Evolutionary conservation across 805 yeast genomes (phyloP), one percentile per base, ranked within the genome.

Genomic region (Pichia phayaonensis): DNA sequence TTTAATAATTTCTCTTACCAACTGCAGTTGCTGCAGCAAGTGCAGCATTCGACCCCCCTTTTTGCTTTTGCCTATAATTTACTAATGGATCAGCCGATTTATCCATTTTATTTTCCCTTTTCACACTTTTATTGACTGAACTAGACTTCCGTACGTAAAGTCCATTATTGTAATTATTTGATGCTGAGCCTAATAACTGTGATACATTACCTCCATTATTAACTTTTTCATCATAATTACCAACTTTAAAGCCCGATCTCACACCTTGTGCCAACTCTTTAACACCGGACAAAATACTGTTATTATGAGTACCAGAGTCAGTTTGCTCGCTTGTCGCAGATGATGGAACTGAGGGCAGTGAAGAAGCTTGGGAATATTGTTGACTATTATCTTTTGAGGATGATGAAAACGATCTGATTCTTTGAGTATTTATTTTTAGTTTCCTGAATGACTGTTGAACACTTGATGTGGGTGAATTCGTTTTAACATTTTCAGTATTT

Each of bases 21-120:
- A 45, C 51, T 18, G 47, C 54, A 3, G 42, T 40, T 4, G 54
- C 49, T 15, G 54, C 54, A 7, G 49, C 46, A 22, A 49, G 31
- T 21, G 54, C 49, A 12, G 45, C 46, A n/a, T 34, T 38, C 20
- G 49, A 36, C 5, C 43, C 39, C 11, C 21, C 40, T 10, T 26
- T 26, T 3, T n/a, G 8, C 20, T 26, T 26, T 3, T n/a, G 8
- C 20, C 10, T 45, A 8, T 34, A 26, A 18, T 4, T 23, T n/a
- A 27, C 13, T 18, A 7, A 10, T 7, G 8, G 21, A 23, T 45
- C 16, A 10, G 13, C 23, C 1, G 18, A 10, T n/a, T 29, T 23
- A 10, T 8, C 39, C 21, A 27, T 27, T 16, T 18, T 12, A 4
- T 27, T 31, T 13, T 18, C 38, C n/a, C 24, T 20, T n/a, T 43